Evolutionary conservation across 768 basidiomycete species (phyloP).

Genomic region (Albatrellus ellisii): DNA sequence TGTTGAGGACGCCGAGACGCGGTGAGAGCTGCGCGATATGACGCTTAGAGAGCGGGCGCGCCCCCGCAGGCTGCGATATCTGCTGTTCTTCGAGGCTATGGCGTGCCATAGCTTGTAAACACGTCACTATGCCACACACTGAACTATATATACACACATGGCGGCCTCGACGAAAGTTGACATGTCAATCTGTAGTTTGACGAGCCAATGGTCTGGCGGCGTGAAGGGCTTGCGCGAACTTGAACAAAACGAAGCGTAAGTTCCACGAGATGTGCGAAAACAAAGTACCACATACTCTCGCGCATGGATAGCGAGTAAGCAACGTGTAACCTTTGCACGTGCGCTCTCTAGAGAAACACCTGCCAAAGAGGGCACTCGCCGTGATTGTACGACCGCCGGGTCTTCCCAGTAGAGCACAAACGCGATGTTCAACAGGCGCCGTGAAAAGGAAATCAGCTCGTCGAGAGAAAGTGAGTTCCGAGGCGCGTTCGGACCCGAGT

Average conservation of each 20-base stretch:
- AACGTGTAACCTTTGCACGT: constrained; percentile 62
- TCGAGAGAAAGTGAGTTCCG: constrained; percentile 73
- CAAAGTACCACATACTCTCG: constrained; percentile 52
- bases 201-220: constrained; percentile 76
- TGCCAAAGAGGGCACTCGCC: constrained; percentile 28
- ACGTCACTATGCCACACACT: constrained; percentile 1
- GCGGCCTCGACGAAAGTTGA: constrained; percentile 77
- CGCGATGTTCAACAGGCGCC: constrained; percentile 73
- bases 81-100: constrained; percentile 54
- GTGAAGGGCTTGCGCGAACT: constrained; percentile 82
- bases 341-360: constrained; percentile 34
- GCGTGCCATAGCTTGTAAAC: background rate
- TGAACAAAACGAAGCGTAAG: constrained; percentile 9
- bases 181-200: constrained; percentile 45
- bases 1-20: constrained; percentile 81
- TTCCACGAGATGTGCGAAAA: background rate
- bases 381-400: constrained; percentile 25
- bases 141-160: too few relatives aligned
- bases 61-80: constrained; percentile 19
- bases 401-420: constrained; percentile 71
- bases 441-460: constrained; percentile 64
- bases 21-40: constrained; percentile 70
- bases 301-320: constrained; percentile 72
- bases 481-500: constrained; percentile 13
- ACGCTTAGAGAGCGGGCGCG: constrained; percentile 40